phyloP scores from a whole-genome alignment of 495 filamentous ascomycete genomes.

The Trichoderma parareesei region DNA sequence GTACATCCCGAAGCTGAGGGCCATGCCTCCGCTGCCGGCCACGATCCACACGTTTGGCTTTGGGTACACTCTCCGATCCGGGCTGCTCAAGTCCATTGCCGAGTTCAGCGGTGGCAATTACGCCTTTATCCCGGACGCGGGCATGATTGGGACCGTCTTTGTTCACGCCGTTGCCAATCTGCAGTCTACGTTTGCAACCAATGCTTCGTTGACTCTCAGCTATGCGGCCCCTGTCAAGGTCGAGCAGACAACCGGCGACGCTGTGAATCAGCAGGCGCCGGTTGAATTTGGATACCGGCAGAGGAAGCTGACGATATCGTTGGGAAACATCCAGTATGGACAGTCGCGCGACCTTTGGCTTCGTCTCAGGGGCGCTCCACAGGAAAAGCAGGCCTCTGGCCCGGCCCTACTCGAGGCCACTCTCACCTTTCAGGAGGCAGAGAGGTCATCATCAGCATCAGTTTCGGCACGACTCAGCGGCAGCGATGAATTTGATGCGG shows the following conservation, averaged over 20 bases:
- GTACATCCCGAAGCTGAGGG: slow-evolving; percentile 31
- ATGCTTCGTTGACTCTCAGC: slow-evolving; percentile 24
- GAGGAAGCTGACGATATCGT: slow-evolving; percentile 23
- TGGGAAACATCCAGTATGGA: slow-evolving; percentile 38
- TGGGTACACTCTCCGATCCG: slow-evolving; percentile 31
- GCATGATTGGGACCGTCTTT: slow-evolving; percentile 42
- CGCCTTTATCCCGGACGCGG: slow-evolving; percentile 39
- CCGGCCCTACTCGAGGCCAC: neutral
- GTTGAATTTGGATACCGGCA: slow-evolving; percentile 9
- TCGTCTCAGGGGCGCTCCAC: slow-evolving; percentile 11
- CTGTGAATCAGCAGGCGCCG: slow-evolving; percentile 21
- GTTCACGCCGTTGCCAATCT: slow-evolving; percentile 41
- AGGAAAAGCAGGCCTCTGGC: neutral
- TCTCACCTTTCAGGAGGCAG: neutral
- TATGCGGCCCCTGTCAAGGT: slow-evolving; percentile 25
- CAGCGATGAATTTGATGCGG: neutral
- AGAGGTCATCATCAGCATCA: neutral
- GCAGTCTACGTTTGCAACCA: slow-evolving; percentile 35
- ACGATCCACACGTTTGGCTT: slow-evolving; percentile 42
- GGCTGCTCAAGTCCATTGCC: slow-evolving; percentile 37
- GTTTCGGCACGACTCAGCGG: neutral
- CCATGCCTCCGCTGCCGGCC: slow-evolving; percentile 25
- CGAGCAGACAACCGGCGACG: slow-evolving; percentile 27
- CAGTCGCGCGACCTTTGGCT: slow-evolving; percentile 40
- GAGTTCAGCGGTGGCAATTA: slow-evolving; percentile 37